Evolutionary conservation across 441 rosid genomes (phyloP).

Genomic region (Hura crepitans): DNA sequence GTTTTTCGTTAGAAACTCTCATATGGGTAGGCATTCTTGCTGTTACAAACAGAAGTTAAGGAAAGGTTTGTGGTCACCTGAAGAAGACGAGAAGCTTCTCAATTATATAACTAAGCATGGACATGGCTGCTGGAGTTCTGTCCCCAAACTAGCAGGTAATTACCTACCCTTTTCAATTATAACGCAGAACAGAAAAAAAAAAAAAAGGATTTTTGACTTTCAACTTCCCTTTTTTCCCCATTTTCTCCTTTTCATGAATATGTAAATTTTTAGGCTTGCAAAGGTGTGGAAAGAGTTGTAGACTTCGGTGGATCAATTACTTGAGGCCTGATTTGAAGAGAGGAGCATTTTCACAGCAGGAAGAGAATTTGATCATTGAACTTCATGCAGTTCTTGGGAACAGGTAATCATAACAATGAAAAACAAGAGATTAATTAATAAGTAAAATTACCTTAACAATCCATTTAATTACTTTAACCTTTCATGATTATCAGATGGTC

Average conservation of each 20-base stretch:
- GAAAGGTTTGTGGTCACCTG: conserved; percentile 90
- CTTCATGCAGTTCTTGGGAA: conserved; percentile 75
- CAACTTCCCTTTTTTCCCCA: not conserved
- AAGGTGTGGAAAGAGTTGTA: conserved; percentile 81
- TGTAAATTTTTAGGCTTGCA: conserved; percentile 46
- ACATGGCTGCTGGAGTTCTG: conserved; percentile 91
- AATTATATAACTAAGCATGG: conserved; percentile 63
- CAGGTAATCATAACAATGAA: conserved; percentile 34
- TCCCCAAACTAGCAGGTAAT: conserved; percentile 74
- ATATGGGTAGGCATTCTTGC: conserved; percentile 79
- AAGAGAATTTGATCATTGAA: conserved; percentile 68
- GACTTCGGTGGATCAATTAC: conserved; percentile 80
- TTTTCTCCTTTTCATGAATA: not conserved
- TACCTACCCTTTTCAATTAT: not conserved
- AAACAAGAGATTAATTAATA: too few relatives aligned
- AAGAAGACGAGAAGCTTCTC: conserved; percentile 80
- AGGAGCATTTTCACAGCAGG: conserved; percentile 73
- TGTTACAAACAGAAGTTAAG: conserved; percentile 77
- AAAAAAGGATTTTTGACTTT: not conserved
- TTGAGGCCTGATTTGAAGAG: conserved; percentile 86
- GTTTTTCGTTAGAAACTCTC: conserved; percentile 11
- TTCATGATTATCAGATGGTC: conserved; percentile 54
- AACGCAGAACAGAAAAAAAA: conserved; percentile 10
- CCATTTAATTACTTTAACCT: too few relatives aligned
- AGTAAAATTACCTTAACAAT: too few relatives aligned